Evolutionary conservation across 768 basidiomycete species (phyloP), one percentile per base, ranked within the genome.

Genomic region (Dentipellis fragilis): DNA sequence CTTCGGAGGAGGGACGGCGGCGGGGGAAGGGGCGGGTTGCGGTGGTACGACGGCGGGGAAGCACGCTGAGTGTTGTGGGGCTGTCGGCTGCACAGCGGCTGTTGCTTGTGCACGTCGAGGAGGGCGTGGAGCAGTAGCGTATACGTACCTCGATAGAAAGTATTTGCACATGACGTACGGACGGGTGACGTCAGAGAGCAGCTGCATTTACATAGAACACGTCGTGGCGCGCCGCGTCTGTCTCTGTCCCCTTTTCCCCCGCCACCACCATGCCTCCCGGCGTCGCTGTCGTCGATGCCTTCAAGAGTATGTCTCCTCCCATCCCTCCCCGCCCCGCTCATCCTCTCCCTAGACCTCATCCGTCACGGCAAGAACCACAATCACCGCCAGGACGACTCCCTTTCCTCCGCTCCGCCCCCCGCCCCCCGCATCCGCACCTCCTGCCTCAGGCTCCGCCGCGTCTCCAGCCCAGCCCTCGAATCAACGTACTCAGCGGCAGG

Each of bases 61-160:
- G 82, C 67, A 68, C 75, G 48, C 65, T 87, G 52, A 79, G 79
- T 62, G 67, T 88, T 54, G 76, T 87, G 63, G 84, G 82, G 4
- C 75, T 89, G 57, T 88, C 88, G 35, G 84, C 87, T 10, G 85
- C 85, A 35, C 85, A 82, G 79, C 85, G 81, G 61, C 67, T 85
- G n/a, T 65, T 89, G 10, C 68, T 88, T 34, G 79, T 80, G 10
- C 81, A 85, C 62, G 74, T 76, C 36, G 79, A 83, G 19, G 66
- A 66, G 9, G n/a, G 19, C 40, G 40, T 59, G 46, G 58, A 61
- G 52, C 58, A 52, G 17, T n/a, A n/a, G n/a, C n/a, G n/a, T n/a
- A n/a, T n/a, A n/a, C n/a, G n/a, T n/a, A n/a, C n/a, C n/a, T n/a
- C n/a, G n/a, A 29, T 29, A 29, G 29, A 29, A 29, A 29, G 6